A percentile compares a stretch with the other conserved stretches of the same genome.
Evolutionary conservation across 768 basidiomycete genomes (phyloP).

Genomic region (Tricholomella constricta): DNA sequence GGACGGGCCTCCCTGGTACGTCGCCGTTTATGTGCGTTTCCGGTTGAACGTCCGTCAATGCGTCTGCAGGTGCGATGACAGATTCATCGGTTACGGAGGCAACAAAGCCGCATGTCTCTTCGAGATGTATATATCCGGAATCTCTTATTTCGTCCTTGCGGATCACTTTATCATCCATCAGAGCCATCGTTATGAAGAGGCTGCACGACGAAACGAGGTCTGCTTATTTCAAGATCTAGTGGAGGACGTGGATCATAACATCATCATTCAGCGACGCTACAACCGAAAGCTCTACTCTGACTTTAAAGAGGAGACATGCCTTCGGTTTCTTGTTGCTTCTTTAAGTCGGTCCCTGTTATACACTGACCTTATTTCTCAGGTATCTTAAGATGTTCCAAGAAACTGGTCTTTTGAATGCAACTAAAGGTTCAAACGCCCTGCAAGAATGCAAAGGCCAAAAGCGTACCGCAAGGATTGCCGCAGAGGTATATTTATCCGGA

Average conservation of each 20-base stretch:
- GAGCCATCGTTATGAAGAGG: conserved; percentile 81
- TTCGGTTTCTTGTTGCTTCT: conserved; percentile 43
- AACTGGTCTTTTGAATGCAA: conserved; percentile 49
- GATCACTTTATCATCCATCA: conserved; percentile 92
- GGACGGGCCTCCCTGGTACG: conserved; percentile 73
- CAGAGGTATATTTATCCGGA: conserved; percentile 32
- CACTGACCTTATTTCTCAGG: conserved; percentile 32
- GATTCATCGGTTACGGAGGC: conserved; percentile 88
- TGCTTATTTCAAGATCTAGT: conserved; percentile 5
- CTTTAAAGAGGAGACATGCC: conserved; percentile 77
- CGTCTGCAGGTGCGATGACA: conserved; percentile 79
- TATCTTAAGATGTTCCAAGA: conserved; percentile 65
- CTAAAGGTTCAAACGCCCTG: conserved; percentile 53
- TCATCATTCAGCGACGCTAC: conserved; percentile 55
- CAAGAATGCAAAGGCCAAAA: conserved; percentile 69
- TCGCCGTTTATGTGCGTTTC: conserved; percentile 2
- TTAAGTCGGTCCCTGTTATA: background rate
- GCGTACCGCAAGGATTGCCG: conserved; percentile 42
- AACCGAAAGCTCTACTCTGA: conserved; percentile 79
- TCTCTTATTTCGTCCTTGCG: conserved; percentile 79
- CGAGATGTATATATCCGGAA: conserved; percentile 87
- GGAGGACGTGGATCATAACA: background rate
- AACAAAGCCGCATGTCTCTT: conserved; percentile 94
- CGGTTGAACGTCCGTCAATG: background rate
- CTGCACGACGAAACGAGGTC: conserved; percentile 71